Conservation (phyloP, 1,139 yeast genomes). For the Spathaspora sp. region DNA sequence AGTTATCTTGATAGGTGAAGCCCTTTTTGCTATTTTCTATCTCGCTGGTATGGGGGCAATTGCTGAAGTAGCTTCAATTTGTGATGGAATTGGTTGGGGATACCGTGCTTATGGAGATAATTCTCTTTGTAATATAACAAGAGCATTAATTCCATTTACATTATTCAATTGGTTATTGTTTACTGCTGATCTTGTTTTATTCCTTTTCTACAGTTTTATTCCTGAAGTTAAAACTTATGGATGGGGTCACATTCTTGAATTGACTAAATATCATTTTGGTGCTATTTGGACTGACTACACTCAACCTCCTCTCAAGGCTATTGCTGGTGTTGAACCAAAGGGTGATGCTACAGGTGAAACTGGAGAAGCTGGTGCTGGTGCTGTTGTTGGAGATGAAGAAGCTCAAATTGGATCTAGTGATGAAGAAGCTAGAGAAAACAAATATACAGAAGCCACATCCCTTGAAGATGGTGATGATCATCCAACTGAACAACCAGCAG, state of each 20-base stretch:
- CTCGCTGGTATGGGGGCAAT: slow-evolving; percentile 25
- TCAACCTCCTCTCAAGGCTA: not conserved
- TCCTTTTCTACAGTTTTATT: slow-evolving; percentile 21
- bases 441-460: slow-evolving; percentile 5
- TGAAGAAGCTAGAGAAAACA: slow-evolving; percentile 5
- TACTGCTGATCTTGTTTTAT: slow-evolving; percentile 20
- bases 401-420: slow-evolving; percentile 8
- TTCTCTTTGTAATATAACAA: slow-evolving; percentile 22
- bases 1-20: slow-evolving; percentile 20
- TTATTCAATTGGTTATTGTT: slow-evolving; percentile 31
- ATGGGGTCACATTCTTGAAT: slow-evolving; percentile 4
- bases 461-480: slow-evolving; percentile 4
- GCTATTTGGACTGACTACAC: slow-evolving; percentile 9
- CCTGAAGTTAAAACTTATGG: slow-evolving; percentile 19
- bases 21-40: slow-evolving; percentile 23
- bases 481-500: too few species aligned
- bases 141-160: slow-evolving; percentile 31
- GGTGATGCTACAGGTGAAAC: slow-evolving; percentile 1
- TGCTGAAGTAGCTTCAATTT: slow-evolving; percentile 27
- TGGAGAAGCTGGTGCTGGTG: not conserved
- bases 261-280: slow-evolving; percentile 11
- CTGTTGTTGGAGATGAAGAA: slow-evolving; percentile 6
- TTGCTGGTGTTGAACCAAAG: slow-evolving; percentile 3
- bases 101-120: not conserved
- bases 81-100: slow-evolving; percentile 13